Percentiles rank a stretch among this genome's conserved stretches.
These are phyloP conservation scores for Endothia cerciana DNA, from an alignment of 2,329 filamentous ascomycete genomes.

Conservation along the genomic window DNA sequence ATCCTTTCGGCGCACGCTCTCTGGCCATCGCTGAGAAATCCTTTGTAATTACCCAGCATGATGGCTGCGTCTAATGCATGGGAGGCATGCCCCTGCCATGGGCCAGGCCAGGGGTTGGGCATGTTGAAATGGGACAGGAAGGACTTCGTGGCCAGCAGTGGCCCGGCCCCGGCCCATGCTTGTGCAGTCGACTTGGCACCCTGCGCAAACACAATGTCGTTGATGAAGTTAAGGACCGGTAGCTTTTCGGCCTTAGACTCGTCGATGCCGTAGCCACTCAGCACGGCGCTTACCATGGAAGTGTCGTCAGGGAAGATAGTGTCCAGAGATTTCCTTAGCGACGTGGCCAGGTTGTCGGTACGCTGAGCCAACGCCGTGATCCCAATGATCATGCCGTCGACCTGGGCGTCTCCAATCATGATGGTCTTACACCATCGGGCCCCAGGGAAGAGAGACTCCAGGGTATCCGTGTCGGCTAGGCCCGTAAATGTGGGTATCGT, in stretches of 20 bases:
- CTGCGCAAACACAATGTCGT: slow-evolving; percentile 25
- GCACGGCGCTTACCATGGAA: slow-evolving; percentile 5
- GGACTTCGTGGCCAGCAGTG: slow-evolving; percentile 14
- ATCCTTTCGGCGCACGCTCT: slow-evolving; percentile 38
- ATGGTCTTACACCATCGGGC: slow-evolving; percentile 23
- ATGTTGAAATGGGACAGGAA: slow-evolving; percentile 47
- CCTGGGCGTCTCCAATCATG: slow-evolving; percentile 22
- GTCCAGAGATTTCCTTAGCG: slow-evolving; percentile 15
- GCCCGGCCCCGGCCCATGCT: slow-evolving; percentile 15
- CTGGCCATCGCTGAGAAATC: slow-evolving; percentile 41
- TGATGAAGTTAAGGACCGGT: slow-evolving; percentile 22
- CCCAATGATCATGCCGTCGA: slow-evolving; percentile 26
- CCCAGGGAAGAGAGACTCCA: slow-evolving; percentile 20
- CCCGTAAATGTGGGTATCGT: slow-evolving; percentile 15
- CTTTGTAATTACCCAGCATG: slow-evolving; percentile 50
- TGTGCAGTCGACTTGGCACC: slow-evolving; percentile 12
- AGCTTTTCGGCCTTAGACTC: slow-evolving; percentile 14
- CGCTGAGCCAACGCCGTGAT: slow-evolving; percentile 14
- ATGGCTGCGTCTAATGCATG: slow-evolving; percentile 51
- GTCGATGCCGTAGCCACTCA: slow-evolving; percentile 19
- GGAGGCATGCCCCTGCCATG: slow-evolving; percentile 43
- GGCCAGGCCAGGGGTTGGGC: slow-evolving; percentile 50
- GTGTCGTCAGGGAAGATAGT: slow-evolving; percentile 18
- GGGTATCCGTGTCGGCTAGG: slow-evolving; percentile 15
- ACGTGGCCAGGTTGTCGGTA: slow-evolving; percentile 20